Conservation (phyloP, 208 protist species). For the Entamoeba dispar region DNA sequence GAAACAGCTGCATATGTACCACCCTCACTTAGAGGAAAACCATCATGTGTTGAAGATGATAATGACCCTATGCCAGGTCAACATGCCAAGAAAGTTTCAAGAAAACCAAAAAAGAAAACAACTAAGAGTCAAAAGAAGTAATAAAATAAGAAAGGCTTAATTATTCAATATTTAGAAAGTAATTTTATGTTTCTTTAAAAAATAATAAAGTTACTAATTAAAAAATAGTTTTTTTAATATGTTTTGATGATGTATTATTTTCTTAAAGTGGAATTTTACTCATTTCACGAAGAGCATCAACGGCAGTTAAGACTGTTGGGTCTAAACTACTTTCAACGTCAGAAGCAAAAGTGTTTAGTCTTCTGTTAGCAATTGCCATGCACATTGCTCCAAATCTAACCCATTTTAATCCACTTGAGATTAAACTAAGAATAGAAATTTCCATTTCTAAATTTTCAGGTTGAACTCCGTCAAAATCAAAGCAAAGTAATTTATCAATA, state of each 20-base stretch:
- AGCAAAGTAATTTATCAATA: not conserved
- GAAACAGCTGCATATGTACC: not conserved
- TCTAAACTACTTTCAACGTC: not conserved
- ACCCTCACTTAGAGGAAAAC: not conserved
- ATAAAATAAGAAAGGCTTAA: too few species aligned
- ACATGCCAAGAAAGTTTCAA: not conserved
- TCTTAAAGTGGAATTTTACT: not conserved
- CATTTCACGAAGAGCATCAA: not conserved
- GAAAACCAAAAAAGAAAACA: not conserved
- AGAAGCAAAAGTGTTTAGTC: not conserved
- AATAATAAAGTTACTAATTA: too few species aligned
- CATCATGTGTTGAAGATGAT: not conserved
- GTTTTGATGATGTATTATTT: too few species aligned
- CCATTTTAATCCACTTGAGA: not conserved
- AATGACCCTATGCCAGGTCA: not conserved
- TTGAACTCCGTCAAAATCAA: not conserved
- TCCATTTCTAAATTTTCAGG: not conserved
- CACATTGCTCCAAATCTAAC: not conserved
- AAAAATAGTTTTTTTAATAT: too few species aligned
- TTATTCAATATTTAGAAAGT: too few species aligned
- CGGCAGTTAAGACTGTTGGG: not conserved
- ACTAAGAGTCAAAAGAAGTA: not conserved
- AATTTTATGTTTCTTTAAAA: too few species aligned
- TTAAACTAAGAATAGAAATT: not conserved
- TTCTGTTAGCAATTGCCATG: not conserved